Conservation (phyloP, 768 basidiomycete species). For the Xanthoconium stramineum region DNA sequence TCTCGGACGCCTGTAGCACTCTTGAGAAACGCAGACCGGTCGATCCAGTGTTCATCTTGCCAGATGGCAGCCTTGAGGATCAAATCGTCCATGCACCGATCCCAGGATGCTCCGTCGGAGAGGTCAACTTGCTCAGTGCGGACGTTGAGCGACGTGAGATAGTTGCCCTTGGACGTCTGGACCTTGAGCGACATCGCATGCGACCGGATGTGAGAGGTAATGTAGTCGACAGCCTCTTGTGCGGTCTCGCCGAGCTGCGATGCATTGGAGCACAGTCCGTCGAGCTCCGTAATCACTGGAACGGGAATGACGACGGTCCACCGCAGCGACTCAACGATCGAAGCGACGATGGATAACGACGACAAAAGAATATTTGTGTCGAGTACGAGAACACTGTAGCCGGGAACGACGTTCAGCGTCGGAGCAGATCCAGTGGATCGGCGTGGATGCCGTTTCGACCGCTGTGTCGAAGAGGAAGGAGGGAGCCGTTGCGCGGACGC, state of each 20-base stretch:
- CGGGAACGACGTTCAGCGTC: slow-evolving; percentile 61
- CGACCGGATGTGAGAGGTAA: slow-evolving; percentile 71
- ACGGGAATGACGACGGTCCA: slow-evolving; percentile 94
- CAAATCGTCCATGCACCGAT: slow-evolving; percentile 90
- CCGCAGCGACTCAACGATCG: slow-evolving; percentile 70
- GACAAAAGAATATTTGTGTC: slow-evolving; percentile 95
- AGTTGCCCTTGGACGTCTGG: slow-evolving; percentile 94
- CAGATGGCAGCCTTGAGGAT: slow-evolving; percentile 91
- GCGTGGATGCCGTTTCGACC: slow-evolving; percentile 26
- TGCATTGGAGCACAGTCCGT: slow-evolving; percentile 73
- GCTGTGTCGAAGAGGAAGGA: slow-evolving; percentile 25
- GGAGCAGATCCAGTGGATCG: slow-evolving; percentile 35
- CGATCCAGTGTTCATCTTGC: slow-evolving; percentile 91
- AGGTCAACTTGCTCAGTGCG: slow-evolving; percentile 85
- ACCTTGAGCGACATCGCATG: slow-evolving; percentile 83
- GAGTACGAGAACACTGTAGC: slow-evolving; percentile 87
- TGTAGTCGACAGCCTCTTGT: slow-evolving; percentile 65
- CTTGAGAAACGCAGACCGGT: slow-evolving; percentile 73
- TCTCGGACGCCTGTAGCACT: slow-evolving; percentile 32
- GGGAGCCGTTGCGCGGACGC: slow-evolving; percentile 36
- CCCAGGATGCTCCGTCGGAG: slow-evolving; percentile 43
- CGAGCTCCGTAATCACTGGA: slow-evolving; percentile 95
- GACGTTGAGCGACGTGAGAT: slow-evolving; percentile 76
- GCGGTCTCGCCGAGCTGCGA: slow-evolving; percentile 74
- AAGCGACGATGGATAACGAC: slow-evolving; percentile 67